Percentiles rank a stretch among this genome's conserved stretches.
phyloP scores from a whole-genome alignment of 108 stramenopile species.

The Hondaea fermentalgiana region DNA sequence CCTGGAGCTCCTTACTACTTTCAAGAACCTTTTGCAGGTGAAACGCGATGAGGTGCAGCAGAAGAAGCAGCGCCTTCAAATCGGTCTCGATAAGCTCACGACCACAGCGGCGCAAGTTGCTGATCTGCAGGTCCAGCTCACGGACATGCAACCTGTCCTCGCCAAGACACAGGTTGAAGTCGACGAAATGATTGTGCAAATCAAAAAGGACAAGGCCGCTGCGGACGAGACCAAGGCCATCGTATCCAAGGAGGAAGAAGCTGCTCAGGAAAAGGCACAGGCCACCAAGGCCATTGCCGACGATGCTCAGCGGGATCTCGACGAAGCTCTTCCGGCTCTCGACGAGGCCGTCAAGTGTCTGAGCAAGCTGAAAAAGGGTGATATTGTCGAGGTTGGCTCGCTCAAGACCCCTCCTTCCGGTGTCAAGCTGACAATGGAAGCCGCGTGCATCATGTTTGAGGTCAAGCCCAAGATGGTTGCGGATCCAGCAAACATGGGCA shows the following conservation, averaged over 20 bases:
- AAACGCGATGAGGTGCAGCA: constrained; percentile 45
- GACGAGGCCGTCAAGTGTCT: constrained; percentile 49
- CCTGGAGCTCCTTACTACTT: constrained; percentile 51
- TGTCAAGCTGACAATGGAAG: constrained; percentile 49
- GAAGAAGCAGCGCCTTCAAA: constrained; percentile 49
- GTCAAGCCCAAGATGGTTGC: constrained; percentile 47
- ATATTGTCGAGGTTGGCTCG: constrained; percentile 53
- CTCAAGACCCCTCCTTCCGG: constrained; percentile 43
- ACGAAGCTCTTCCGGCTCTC: constrained; percentile 51
- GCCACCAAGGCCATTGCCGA: constrained; percentile 49
- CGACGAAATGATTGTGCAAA: constrained; percentile 36
- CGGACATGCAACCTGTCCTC: constrained; percentile 49
- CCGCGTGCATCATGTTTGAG: constrained; percentile 49
- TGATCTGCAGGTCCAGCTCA: constrained; percentile 46
- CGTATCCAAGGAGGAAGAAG: constrained; percentile 45
- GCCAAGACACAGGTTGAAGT: constrained; percentile 46
- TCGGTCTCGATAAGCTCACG: constrained; percentile 50
- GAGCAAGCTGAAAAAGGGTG: constrained; percentile 49
- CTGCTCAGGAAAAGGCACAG: constrained; percentile 41
- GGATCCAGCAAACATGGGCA: constrained; percentile 41
- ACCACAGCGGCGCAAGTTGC: constrained; percentile 38
- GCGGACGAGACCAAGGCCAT: constrained; percentile 43
- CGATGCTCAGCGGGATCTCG: constrained; percentile 52
- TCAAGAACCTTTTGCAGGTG: constrained; percentile 34
- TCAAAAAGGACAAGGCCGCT: constrained; percentile 43